Conservation (phyloP, 2,329 filamentous ascomycete species). For the Periconia sp. region DNA sequence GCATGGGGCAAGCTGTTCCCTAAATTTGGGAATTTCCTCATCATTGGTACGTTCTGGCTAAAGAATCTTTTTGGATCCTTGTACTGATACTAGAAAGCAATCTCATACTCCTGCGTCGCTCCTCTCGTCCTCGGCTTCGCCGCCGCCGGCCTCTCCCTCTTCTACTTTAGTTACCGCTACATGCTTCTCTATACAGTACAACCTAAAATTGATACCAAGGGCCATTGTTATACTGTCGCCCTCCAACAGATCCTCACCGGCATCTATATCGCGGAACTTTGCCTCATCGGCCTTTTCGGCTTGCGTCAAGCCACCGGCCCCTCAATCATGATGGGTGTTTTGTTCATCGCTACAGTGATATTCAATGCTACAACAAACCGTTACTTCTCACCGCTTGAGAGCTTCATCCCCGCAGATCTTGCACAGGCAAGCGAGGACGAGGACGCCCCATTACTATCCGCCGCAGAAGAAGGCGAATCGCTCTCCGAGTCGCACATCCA, state of each 20-base stretch:
- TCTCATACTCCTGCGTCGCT: conserved; percentile 86
- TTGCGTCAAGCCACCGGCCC: conserved; percentile 41
- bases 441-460: conserved; percentile 37
- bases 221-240: conserved; percentile 84
- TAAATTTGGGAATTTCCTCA: conserved; percentile 48
- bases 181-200: conserved; percentile 89
- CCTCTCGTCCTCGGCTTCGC: conserved; percentile 85
- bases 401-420: conserved; percentile 42
- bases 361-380: conserved; percentile 43
- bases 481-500: conserved; percentile 30
- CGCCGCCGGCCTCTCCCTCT: conserved; percentile 75
- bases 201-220: conserved; percentile 82
- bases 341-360: conserved; percentile 39
- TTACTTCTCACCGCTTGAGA: conserved; percentile 42
- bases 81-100: conserved; percentile 58
- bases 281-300: conserved; percentile 82
- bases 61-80: no score
- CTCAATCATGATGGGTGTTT: conserved; percentile 33
- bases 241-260: conserved; percentile 85
- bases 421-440: conserved; percentile 28
- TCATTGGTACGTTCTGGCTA: conserved; percentile 41
- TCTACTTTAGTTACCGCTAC: conserved; percentile 89
- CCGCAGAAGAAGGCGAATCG: conserved; percentile 38
- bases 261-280: conserved; percentile 81
- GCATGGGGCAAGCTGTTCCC: conserved; percentile 50